phyloP scores from a whole-genome alignment of 2,329 filamentous ascomycete genomes.

The Exophiala viscosa region DNA sequence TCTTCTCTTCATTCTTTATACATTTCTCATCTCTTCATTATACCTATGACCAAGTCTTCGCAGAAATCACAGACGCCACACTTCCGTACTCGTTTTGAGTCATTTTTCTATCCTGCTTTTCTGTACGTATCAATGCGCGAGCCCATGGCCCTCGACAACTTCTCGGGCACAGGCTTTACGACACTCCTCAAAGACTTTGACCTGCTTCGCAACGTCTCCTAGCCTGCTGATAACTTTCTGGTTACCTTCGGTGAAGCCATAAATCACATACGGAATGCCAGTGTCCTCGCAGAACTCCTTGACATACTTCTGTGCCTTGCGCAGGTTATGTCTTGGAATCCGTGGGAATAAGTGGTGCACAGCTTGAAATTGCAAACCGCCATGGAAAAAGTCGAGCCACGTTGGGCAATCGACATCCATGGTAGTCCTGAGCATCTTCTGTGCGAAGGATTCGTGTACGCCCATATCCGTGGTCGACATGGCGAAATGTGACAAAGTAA shows the following conservation, averaged over 20 bases:
- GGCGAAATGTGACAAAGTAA: conserved; percentile 86
- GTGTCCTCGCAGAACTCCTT: conserved; percentile 78
- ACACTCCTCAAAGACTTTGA: conserved; percentile 71
- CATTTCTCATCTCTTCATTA: conserved; percentile 3
- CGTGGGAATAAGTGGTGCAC: conserved; percentile 83
- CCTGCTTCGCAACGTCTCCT: conserved; percentile 75
- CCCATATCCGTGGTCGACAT: conserved; percentile 90
- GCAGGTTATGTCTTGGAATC: conserved; percentile 79
- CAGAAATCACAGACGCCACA: neutral
- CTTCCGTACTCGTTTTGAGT: neutral
- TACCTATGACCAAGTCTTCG: neutral
- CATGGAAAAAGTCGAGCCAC: conserved; percentile 87
- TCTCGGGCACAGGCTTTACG: conserved; percentile 47
- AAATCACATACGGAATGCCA: conserved; percentile 77
- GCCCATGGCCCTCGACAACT: conserved; percentile 16
- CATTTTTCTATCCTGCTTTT: neutral
- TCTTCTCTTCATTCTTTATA: neutral
- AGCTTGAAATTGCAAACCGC: conserved; percentile 83
- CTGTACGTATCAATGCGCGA: neutral
- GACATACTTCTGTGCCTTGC: conserved; percentile 69
- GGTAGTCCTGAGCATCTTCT: conserved; percentile 86
- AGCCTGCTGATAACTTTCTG: conserved; percentile 72
- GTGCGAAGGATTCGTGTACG: conserved; percentile 78
- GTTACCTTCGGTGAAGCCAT: conserved; percentile 81
- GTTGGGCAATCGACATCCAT: conserved; percentile 88